Conservation (phyloP, 1,284 basidiomycete species). For the Cutaneotrichosporon daszewskae region DNA sequence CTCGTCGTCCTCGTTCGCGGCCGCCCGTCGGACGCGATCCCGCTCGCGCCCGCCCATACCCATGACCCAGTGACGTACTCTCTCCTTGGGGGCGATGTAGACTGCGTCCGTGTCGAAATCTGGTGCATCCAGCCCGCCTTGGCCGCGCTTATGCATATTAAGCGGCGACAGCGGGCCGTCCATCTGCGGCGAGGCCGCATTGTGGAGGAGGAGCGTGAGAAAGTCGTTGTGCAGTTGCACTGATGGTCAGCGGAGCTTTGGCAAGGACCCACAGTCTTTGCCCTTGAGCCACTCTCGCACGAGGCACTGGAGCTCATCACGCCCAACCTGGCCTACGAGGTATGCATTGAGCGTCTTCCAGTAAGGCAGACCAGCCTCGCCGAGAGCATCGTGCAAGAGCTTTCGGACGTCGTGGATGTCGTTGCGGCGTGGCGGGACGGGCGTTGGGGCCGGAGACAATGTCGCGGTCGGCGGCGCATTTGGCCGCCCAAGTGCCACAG, state of each 20-base stretch:
- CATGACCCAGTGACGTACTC: conserved; percentile 38
- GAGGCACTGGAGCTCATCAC: conserved; percentile 38
- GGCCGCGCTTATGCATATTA: conserved; percentile 27
- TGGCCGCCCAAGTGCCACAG: conserved; percentile 47
- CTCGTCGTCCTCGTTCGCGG: conserved; percentile 16
- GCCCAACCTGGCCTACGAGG: conserved; percentile 39
- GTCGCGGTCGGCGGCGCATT: not conserved
- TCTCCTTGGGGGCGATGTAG: conserved; percentile 30
- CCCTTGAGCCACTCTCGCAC: conserved; percentile 39
- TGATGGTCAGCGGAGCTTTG: conserved; percentile 13
- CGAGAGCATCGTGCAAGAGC: conserved; percentile 67
- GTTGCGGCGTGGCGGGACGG: conserved; percentile 46
- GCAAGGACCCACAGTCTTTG: conserved; percentile 30
- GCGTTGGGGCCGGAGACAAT: conserved; percentile 17
- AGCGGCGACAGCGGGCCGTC: conserved; percentile 19
- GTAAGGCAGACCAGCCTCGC: conserved; percentile 59
- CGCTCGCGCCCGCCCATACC: conserved; percentile 35
- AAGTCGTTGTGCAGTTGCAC: conserved; percentile 45
- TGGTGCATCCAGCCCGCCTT: conserved; percentile 25
- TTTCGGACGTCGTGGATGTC: conserved; percentile 58
- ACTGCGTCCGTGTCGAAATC: conserved; percentile 37
- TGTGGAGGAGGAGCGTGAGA: conserved; percentile 40
- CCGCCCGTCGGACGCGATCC: conserved; percentile 21
- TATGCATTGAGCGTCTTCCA: conserved; percentile 46
- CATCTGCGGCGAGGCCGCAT: conserved; percentile 34